phyloP scores from a whole-genome alignment of 2,329 filamentous ascomycete genomes.

The Fusarium sp. region DNA sequence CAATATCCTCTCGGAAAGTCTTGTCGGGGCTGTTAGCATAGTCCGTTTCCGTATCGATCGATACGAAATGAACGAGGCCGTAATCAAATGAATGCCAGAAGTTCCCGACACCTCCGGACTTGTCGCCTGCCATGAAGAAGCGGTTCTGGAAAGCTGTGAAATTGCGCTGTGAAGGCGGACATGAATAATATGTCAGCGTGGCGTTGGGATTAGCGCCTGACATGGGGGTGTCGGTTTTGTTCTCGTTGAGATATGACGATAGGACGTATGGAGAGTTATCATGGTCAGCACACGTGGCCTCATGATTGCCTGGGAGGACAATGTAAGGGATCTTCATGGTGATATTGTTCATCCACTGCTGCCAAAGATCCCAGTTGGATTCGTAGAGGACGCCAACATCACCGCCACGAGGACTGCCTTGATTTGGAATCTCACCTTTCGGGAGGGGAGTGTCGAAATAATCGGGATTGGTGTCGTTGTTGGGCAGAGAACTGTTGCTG shows the following conservation, averaged over 20 bases:
- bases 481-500: not conserved
- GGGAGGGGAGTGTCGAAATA: not conserved
- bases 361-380: constrained; percentile 8
- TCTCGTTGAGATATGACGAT: not conserved
- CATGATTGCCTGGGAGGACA: not conserved
- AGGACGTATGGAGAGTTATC: not conserved
- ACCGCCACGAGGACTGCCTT: not conserved
- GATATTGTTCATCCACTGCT: not conserved
- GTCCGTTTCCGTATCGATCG: not conserved
- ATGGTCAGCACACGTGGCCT: not conserved
- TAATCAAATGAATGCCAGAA: constrained; percentile 2
- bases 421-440: not conserved
- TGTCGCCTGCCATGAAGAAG: not conserved
- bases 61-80: not conserved
- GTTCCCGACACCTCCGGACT: accelerated
- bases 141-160: constrained; percentile 2
- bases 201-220: not conserved
- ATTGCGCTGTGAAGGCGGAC: not conserved
- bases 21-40: not conserved
- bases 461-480: not conserved
- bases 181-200: not conserved
- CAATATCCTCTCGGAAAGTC: not conserved
- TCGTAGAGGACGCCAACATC: not conserved
- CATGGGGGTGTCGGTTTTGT: not conserved
- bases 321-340: not conserved